A percentile compares a stretch with the other conserved stretches of the same genome.
Evolutionary conservation across 2,329 filamentous ascomycete genomes (phyloP).

Genomic region (Aspergillus melleus): DNA sequence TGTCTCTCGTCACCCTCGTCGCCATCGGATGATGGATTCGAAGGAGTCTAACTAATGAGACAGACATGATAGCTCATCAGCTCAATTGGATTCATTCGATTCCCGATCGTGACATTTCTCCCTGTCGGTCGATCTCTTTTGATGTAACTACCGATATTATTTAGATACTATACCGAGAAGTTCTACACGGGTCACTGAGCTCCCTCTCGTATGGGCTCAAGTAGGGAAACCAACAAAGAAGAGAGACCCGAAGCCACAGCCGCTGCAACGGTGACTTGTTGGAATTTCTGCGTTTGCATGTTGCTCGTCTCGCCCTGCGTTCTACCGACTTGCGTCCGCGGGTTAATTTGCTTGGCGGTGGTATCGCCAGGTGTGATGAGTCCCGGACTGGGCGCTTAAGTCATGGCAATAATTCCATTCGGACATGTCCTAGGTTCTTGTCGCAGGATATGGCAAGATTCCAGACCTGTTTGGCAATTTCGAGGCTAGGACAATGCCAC

Average conservation of each 20-base stretch:
- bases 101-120: neutral
- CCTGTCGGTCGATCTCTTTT: no score
- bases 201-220: neutral
- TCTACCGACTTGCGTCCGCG: neutral
- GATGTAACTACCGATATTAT: neutral
- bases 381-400: constrained; percentile 23
- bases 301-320: neutral
- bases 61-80: neutral
- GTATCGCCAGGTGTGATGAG: neutral
- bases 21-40: neutral
- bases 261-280: neutral
- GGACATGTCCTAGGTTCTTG: neutral
- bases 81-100: neutral
- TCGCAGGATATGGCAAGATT: neutral
- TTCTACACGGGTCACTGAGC: neutral
- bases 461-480: neutral
- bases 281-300: neutral
- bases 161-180: neutral
- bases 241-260: neutral
- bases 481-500: neutral
- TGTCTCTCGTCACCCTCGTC: neutral
- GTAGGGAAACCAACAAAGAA: neutral
- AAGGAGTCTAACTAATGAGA: neutral
- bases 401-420: neutral
- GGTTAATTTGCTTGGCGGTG: neutral